Percentiles rank a stretch among this genome's conserved stretches.
Evolutionary conservation across 2,329 filamentous ascomycete genomes (phyloP).

Genomic region (Karstenula rhodostoma): DNA sequence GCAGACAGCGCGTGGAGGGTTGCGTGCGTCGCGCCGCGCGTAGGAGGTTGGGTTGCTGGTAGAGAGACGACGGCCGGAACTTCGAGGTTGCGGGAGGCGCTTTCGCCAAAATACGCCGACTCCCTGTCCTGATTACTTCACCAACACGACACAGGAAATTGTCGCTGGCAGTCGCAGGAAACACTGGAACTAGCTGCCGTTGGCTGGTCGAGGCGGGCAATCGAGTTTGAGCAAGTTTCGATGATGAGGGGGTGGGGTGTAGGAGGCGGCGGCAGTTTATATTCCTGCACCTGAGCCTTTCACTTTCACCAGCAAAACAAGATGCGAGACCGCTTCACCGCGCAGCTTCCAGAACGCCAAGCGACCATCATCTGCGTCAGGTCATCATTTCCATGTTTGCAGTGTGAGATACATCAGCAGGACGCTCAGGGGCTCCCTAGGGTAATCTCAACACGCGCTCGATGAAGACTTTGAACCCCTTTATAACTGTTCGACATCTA

Average conservation of each 20-base stretch:
- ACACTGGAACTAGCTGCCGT: not conserved
- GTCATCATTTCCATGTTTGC: not conserved
- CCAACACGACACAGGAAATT: conserved; percentile 16
- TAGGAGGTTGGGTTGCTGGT: conserved; percentile 35
- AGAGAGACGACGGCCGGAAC: conserved; percentile 16
- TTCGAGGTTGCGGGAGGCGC: conserved; percentile 3
- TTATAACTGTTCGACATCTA: not conserved
- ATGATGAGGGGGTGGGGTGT: conserved; percentile 12
- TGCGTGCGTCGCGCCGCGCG: conserved; percentile 39
- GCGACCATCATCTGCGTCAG: not conserved
- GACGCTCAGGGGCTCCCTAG: conserved; percentile 5
- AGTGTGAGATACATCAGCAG: not conserved
- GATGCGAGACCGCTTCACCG: not conserved
- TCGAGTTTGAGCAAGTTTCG: not conserved
- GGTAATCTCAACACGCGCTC: not conserved
- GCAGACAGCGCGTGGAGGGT: conserved; percentile 36
- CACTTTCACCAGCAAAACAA: conserved; percentile 5
- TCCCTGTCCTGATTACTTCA: conserved; percentile 20
- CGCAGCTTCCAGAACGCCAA: not conserved
- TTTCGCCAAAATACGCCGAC: conserved; percentile 16
- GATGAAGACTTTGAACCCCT: not conserved
- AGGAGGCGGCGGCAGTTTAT: conserved; percentile 12
- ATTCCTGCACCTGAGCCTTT: not conserved
- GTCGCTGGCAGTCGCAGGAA: not conserved
- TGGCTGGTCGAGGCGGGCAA: not conserved